These are phyloP conservation scores for Coemansia sp. DNA, from an alignment of 192 early-diverging fungal species.

Conservation along the genomic window DNA sequence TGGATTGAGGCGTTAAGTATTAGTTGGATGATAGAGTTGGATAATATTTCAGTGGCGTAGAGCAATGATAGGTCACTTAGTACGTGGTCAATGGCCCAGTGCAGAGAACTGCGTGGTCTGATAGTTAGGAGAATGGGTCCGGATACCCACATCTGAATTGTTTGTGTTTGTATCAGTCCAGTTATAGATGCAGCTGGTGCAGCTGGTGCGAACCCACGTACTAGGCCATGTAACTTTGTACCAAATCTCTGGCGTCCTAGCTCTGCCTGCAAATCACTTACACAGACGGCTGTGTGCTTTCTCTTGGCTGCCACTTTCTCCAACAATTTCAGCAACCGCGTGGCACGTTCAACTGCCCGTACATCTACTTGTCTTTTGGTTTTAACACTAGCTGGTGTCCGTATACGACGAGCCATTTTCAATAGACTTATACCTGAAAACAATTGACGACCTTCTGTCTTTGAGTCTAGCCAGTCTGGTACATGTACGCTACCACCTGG, in stretches of 20 bases:
- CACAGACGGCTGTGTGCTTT: background rate
- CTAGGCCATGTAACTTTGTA: background rate
- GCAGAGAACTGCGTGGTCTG: background rate
- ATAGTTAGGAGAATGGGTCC: constrained; percentile 1
- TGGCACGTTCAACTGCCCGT: background rate
- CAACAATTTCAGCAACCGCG: background rate
- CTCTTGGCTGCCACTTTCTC: background rate
- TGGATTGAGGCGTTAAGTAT: background rate
- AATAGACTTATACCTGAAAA: background rate
- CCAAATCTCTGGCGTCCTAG: constrained; percentile 8
- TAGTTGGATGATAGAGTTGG: background rate
- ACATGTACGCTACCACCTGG: background rate
- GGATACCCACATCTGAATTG: constrained; percentile 2
- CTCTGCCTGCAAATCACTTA: background rate
- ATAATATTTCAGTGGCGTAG: background rate
- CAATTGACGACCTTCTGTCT: background rate
- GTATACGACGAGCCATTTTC: constrained; percentile 1
- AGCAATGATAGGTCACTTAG: background rate
- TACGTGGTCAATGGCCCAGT: background rate
- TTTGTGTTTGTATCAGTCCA: background rate
- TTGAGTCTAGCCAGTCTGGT: constrained; percentile 1
- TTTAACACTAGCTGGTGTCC: background rate
- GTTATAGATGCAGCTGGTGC: background rate
- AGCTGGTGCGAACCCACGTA: background rate
- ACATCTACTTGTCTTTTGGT: background rate